Evolutionary conservation across 2,329 filamentous ascomycete genomes (phyloP), one percentile per base, ranked within the genome.

Genomic region (Nigrospora sphaerica): DNA sequence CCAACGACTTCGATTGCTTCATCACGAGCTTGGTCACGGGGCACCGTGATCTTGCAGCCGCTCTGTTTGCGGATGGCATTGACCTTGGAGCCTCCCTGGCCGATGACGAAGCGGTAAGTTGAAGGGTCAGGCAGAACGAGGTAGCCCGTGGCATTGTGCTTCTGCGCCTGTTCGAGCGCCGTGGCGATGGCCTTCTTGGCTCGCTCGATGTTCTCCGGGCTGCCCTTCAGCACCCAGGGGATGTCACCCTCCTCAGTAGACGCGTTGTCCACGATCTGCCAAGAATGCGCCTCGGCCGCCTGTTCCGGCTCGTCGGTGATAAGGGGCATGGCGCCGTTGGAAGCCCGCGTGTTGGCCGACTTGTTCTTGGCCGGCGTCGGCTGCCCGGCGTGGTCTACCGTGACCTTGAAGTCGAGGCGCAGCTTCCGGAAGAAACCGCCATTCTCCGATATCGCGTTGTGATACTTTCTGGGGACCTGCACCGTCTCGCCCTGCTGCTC

Each of bases 1-100:
- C 93, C 93, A 33, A 85, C 75, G 58, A 98, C 86, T 71, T 95
- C 89, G 62, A 98, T 96, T 4, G 92, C 88, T 66, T 96, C 91
- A 42, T 78, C 76, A 52, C 71, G 73, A 39, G 72, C 73, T 66
- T 95, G 86, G 59, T 88, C 85, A 54, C 88, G 83, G 18, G 93
- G 93, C 36, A 98, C 92, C 54, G 91, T 90, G 63, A 98, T 95
- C 70, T 86, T 90, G 69, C 91, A 96, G 46, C 87, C 88, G 44
- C 90, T 96, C 73, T 93, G 83, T 71, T 88, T 89, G 56, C 93
- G 83, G 63, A 98, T 96, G 37, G 81, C 73, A 69, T 96, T 96
- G 65, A 98, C 95, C 67, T 92, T 92, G 65, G 81, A 86, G 49
- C 93, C 93, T 49, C 86, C 87, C 53, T 85, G 83, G 5, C 93